Conservation (phyloP, 2,329 filamentous ascomycete species). For the Ophiocordyceps robertsii region DNA sequence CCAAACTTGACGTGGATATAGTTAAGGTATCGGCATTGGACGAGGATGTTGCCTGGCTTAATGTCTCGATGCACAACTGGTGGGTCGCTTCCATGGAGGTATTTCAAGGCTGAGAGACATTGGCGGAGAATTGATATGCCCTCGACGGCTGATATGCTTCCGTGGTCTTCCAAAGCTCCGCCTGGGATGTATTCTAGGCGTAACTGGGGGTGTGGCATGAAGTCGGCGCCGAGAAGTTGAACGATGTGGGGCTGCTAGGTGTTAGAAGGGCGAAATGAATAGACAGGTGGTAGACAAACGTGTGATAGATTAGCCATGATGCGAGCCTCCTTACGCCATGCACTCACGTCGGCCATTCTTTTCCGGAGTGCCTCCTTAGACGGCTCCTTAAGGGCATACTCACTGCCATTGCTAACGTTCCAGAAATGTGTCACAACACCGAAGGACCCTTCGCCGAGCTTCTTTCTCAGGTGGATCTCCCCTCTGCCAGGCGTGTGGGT, state of each 20-base stretch:
- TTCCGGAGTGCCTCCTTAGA: neutral
- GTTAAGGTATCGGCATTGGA: constrained; percentile 54
- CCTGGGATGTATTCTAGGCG: constrained; percentile 4
- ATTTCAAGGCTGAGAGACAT: constrained; percentile 6
- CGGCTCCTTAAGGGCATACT: constrained; percentile 10
- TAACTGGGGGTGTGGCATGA: constrained; percentile 1
- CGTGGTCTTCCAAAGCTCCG: constrained; percentile 2
- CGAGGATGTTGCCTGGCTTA: constrained; percentile 82
- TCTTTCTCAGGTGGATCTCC: constrained; percentile 4
- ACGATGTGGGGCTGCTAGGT: constrained; percentile 5
- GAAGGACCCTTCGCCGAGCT: constrained; percentile 7
- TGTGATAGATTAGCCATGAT: constrained; percentile 10
- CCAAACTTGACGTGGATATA: constrained; percentile 72
- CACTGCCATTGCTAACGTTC: constrained; percentile 10
- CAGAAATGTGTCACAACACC: constrained; percentile 8
- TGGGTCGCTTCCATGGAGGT: constrained; percentile 4
- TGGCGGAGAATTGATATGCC: constrained; percentile 5
- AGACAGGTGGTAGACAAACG: constrained; percentile 3
- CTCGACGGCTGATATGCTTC: constrained; percentile 3
- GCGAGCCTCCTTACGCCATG: constrained; percentile 9
- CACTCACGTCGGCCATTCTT: neutral
- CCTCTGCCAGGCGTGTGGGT: constrained; percentile 4
- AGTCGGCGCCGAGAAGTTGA: neutral
- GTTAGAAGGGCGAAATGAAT: neutral
- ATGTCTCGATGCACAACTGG: constrained; percentile 82